These are phyloP conservation scores for Magnusiomyces tetraspermus DNA, from an alignment of 1,139 yeast genomes.

Conservation along the genomic window DNA sequence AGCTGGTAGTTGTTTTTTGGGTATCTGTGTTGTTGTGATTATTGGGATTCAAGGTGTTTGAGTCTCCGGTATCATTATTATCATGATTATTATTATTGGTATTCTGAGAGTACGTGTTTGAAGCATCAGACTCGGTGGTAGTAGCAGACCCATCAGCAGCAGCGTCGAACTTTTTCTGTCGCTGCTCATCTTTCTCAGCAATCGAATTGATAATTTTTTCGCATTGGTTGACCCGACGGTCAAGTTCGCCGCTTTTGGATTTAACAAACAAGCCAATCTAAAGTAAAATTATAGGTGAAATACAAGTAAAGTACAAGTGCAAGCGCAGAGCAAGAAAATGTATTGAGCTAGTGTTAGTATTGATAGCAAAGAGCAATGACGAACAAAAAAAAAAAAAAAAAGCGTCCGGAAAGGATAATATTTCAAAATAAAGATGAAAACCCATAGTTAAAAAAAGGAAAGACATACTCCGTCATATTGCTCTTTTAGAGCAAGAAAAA, in stretches of 20 bases:
- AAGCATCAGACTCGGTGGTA: no score
- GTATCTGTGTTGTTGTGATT: no score
- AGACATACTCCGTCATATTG: conserved; percentile 42
- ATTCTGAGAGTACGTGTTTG: no score
- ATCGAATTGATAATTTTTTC: conserved; percentile 33
- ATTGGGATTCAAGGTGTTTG: no score
- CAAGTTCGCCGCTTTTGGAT: conserved; percentile 57
- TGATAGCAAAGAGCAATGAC: neutral
- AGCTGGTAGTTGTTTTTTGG: no score
- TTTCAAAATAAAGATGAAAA: neutral
- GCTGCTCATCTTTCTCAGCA: conserved; percentile 20
- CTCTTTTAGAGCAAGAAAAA: conserved; percentile 34
- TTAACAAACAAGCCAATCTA: conserved; percentile 46
- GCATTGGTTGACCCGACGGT: conserved; percentile 36
- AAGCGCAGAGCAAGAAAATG: neutral
- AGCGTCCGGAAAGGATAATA: neutral
- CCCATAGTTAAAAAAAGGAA: neutral
- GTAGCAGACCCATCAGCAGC: no score
- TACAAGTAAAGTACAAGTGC: neutral
- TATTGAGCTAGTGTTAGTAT: neutral
- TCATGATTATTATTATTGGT: no score
- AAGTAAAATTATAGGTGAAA: no score
- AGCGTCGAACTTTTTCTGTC: no score
- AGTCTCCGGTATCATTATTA: no score
- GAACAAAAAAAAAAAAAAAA: no score